Evolutionary conservation across 75 land plant genomes (phyloP).

Genomic region (Larix kaempferi): DNA sequence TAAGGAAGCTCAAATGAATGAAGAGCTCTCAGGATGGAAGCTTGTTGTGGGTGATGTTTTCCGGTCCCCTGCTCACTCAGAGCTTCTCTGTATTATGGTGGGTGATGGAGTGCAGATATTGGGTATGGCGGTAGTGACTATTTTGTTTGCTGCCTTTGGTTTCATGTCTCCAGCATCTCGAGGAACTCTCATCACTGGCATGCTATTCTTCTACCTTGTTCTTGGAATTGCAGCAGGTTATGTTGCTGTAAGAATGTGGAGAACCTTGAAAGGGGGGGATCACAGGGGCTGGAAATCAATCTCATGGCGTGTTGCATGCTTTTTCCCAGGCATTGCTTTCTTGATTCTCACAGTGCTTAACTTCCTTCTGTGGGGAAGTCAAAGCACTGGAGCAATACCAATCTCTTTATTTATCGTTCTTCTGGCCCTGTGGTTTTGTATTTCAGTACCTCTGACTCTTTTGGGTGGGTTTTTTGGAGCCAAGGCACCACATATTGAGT

Average conservation of each 20-base stretch:
- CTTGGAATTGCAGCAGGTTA: slow-evolving; percentile 63
- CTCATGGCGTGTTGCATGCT: slow-evolving; percentile 65
- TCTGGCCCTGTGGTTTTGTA: slow-evolving; percentile 54
- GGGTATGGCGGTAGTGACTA: slow-evolving; percentile 56
- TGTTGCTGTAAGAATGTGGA: slow-evolving; percentile 56
- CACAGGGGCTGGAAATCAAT: slow-evolving; percentile 49
- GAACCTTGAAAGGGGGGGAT: slow-evolving; percentile 46
- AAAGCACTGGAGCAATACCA: slow-evolving; percentile 67
- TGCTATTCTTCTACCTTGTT: slow-evolving; percentile 57
- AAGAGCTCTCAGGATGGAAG: slow-evolving; percentile 68
- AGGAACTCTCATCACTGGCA: slow-evolving; percentile 56
- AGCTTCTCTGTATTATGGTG: slow-evolving; percentile 54
- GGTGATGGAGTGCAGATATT: slow-evolving; percentile 60
- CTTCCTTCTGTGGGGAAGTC: slow-evolving; percentile 40
- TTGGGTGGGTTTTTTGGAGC: slow-evolving; percentile 55
- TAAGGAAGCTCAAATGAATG: slow-evolving; percentile 67
- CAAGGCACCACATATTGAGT: slow-evolving; percentile 48
- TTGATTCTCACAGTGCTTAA: slow-evolving; percentile 49
- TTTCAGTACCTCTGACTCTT: slow-evolving; percentile 58
- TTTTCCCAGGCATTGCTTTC: slow-evolving; percentile 67
- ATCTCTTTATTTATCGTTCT: slow-evolving; percentile 48
- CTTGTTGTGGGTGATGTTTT: slow-evolving; percentile 62
- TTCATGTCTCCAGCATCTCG: slow-evolving; percentile 63
- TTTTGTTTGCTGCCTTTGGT: slow-evolving; percentile 59
- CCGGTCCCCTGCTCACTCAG: slow-evolving; percentile 37